These are phyloP conservation scores for Magnolia kwangsiensis DNA, from an alignment of 164 flowering plant species.

Conservation along the genomic window DNA sequence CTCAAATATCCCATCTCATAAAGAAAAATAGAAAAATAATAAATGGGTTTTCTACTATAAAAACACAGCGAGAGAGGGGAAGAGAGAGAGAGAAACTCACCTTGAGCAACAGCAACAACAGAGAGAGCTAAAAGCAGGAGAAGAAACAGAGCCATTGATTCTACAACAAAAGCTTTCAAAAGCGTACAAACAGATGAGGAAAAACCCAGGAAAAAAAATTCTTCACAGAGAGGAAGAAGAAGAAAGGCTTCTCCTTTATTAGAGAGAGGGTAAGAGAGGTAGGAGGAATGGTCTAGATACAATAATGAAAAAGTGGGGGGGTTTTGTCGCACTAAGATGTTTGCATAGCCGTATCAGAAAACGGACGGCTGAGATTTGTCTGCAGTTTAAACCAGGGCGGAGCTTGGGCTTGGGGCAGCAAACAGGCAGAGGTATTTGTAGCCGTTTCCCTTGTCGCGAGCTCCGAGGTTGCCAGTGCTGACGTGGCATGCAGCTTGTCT, in stretches of 20 bases:
- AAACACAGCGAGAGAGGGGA: not conserved
- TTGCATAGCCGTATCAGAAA: conserved; percentile 8
- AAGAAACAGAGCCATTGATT: conserved; percentile 3
- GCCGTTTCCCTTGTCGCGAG: not conserved
- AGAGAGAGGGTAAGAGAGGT: no score
- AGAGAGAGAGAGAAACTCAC: not conserved
- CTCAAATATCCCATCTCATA: not conserved
- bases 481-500: conserved; percentile 25
- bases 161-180: not conserved
- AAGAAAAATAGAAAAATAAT: not conserved
- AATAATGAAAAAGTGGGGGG: not conserved
- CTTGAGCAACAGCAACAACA: conserved; percentile 1
- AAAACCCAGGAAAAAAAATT: not conserved
- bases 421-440: not conserved
- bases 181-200: not conserved
- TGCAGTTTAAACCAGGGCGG: not conserved
- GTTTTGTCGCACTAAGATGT: conserved; percentile 12
- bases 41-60: not conserved
- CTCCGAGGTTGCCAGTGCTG: conserved; percentile 5
- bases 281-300: not conserved
- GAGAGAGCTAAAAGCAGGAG: not conserved
- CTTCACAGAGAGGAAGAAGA: not conserved
- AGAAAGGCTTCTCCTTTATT: not conserved
- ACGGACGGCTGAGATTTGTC: conserved; percentile 11
- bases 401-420: no score